A percentile compares a stretch with the other conserved stretches of the same genome.
Evolutionary conservation across 1,284 basidiomycete species (phyloP).

Genomic region (Ustilago xerochloae): DNA sequence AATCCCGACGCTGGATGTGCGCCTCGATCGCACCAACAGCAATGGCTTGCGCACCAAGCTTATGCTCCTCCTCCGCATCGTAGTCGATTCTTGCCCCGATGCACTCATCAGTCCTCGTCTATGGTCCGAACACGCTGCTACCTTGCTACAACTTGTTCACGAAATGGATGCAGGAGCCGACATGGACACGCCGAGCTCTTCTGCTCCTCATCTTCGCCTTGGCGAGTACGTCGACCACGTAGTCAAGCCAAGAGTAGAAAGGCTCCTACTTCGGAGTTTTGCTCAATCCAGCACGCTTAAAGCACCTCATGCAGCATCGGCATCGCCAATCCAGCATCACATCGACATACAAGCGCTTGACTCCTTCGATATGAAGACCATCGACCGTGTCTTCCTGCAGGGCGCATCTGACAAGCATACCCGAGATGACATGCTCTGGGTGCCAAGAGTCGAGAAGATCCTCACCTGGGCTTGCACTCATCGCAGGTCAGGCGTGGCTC

Average conservation of each 20-base stretch:
- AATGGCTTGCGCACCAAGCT: slow-evolving; percentile 31
- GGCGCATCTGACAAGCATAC: neutral
- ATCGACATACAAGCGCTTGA: slow-evolving; percentile 40
- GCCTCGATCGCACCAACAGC: slow-evolving; percentile 19
- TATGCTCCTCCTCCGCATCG: slow-evolving; percentile 35
- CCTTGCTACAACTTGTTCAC: slow-evolving; percentile 26
- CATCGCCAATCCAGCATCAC: slow-evolving; percentile 20
- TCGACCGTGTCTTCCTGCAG: slow-evolving; percentile 39
- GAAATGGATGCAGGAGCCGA: slow-evolving; percentile 16
- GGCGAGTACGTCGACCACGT: slow-evolving; percentile 21
- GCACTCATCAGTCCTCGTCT: slow-evolving; percentile 77
- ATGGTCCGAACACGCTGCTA: slow-evolving; percentile 34
- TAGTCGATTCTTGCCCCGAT: slow-evolving; percentile 70
- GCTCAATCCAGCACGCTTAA: too few relatives aligned
- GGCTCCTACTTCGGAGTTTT: slow-evolving; percentile 31
- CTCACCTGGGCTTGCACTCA: slow-evolving; percentile 88
- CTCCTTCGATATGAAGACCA: slow-evolving; percentile 35
- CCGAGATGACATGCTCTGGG: slow-evolving; percentile 32
- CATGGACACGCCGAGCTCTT: neutral
- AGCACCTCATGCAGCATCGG: neutral
- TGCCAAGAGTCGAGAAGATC: slow-evolving; percentile 73
- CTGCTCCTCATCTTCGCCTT: neutral
- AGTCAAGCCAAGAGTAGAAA: slow-evolving; percentile 23
- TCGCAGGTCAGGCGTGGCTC: slow-evolving; percentile 74
- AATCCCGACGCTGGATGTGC: slow-evolving; percentile 24